A percentile compares a stretch with the other conserved stretches of the same genome.
These are phyloP conservation scores for Alternaria triticina DNA, from an alignment of 2,329 filamentous ascomycete genomes.

Conservation along the genomic window DNA sequence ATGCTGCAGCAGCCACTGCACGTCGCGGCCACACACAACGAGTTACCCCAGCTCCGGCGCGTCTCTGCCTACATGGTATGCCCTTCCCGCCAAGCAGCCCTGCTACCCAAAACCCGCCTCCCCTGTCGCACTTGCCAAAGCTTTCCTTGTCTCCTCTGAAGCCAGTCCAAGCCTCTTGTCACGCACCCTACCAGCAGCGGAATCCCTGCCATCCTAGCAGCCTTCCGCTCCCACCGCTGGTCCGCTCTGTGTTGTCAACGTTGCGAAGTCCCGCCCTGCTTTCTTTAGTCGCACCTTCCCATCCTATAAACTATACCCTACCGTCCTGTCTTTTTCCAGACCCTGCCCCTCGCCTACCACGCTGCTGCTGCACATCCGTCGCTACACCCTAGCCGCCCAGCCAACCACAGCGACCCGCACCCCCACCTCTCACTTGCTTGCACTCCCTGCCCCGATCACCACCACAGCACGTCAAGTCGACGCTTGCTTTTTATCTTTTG, in stretches of 20 bases:
- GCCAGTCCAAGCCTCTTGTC: slow-evolving; percentile 38
- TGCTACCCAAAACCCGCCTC: slow-evolving; percentile 36
- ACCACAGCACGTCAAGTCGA: slow-evolving; percentile 3
- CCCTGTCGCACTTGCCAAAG: slow-evolving; percentile 37
- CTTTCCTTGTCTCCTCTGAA: slow-evolving; percentile 29
- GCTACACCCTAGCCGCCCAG: slow-evolving; percentile 31
- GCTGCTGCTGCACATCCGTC: slow-evolving; percentile 29
- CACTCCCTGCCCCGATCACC: slow-evolving; percentile 24
- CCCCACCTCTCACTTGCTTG: slow-evolving; percentile 20
- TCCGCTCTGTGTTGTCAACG: slow-evolving; percentile 44
- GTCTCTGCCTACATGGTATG: slow-evolving; percentile 52
- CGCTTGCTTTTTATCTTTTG: slow-evolving; percentile 19
- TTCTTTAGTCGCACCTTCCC: slow-evolving; percentile 39
- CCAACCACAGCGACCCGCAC: slow-evolving; percentile 29
- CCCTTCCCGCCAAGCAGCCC: slow-evolving; percentile 48
- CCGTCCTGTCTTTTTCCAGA: slow-evolving; percentile 38
- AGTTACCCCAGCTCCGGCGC: slow-evolving; percentile 45
- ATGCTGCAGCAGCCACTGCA: slow-evolving; percentile 49
- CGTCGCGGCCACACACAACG: slow-evolving; percentile 43
- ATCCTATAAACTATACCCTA: slow-evolving; percentile 46
- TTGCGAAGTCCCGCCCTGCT: slow-evolving; percentile 25
- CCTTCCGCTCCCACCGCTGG: slow-evolving; percentile 37
- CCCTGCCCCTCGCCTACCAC: slow-evolving; percentile 46
- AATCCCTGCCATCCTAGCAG: slow-evolving; percentile 39
- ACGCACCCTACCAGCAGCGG: slow-evolving; percentile 35